Evolutionary conservation across 2,329 filamentous ascomycete genomes (phyloP).

Genomic region (Aspergillus uvarum): DNA sequence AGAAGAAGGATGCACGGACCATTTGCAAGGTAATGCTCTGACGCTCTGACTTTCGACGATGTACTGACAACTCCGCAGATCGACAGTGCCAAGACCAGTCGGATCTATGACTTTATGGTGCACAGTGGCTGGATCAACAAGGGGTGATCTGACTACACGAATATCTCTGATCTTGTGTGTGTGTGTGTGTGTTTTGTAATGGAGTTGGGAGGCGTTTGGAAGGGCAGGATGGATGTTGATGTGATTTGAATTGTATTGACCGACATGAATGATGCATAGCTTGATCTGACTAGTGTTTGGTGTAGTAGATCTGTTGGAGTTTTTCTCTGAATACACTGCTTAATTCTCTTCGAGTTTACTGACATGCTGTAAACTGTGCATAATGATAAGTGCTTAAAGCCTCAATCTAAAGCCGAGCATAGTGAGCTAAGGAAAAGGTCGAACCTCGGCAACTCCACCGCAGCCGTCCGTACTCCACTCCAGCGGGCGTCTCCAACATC

Average conservation of each 20-base stretch:
- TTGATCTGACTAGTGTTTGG: background rate
- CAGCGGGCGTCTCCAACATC: background rate
- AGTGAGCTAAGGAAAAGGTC: background rate
- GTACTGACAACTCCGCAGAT: conserved; percentile 49
- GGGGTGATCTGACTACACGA: conserved; percentile 51
- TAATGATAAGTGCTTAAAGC: no score
- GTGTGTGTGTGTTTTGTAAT: background rate
- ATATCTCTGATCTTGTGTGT: background rate
- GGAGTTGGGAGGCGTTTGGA: conserved; percentile 11
- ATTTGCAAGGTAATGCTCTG: conserved; percentile 61
- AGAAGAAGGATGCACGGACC: conserved; percentile 90
- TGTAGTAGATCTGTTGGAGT: no score
- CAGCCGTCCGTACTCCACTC: background rate
- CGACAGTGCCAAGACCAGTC: conserved; percentile 78
- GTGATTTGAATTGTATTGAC: background rate
- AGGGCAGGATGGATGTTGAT: background rate
- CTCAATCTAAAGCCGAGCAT: no score
- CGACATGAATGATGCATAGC: background rate
- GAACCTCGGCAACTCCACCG: conserved; percentile 12
- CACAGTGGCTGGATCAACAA: conserved; percentile 90
- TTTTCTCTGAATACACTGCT: no score
- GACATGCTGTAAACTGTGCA: no score
- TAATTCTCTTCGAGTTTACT: no score
- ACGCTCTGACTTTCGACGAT: background rate
- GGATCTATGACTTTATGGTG: conserved; percentile 93